phyloP scores from a whole-genome alignment of 2,329 filamentous ascomycete genomes.

The Penicillium polonicum region DNA sequence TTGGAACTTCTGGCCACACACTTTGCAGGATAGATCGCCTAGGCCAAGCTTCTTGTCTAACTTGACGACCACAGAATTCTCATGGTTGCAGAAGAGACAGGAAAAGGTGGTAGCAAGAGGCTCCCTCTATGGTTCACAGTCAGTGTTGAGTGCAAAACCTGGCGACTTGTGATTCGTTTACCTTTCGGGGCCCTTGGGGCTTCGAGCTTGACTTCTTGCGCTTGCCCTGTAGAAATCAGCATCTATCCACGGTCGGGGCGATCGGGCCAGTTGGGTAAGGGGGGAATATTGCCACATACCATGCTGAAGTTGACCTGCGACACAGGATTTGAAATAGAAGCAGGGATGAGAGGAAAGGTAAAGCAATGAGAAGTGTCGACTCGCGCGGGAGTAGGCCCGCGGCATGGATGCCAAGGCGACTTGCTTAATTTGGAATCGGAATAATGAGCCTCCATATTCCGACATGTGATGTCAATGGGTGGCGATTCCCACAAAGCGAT shows the following conservation, averaged over 20 bases:
- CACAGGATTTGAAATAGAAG: neutral
- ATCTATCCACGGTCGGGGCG: neutral
- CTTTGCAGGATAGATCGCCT: conserved; percentile 82
- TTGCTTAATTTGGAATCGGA: conserved; percentile 12
- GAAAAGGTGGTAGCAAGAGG: conserved; percentile 73
- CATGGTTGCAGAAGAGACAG: conserved; percentile 98
- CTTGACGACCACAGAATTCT: conserved; percentile 86
- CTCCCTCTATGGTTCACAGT: conserved; percentile 37
- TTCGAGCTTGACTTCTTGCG: conserved; percentile 83
- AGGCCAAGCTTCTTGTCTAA: conserved; percentile 90
- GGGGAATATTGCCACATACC: conserved; percentile 5
- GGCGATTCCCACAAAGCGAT: neutral
- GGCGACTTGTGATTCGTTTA: conserved; percentile 38
- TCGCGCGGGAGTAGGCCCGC: conserved; percentile 11
- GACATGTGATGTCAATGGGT: conserved; percentile 7
- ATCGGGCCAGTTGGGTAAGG: neutral
- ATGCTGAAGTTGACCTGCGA: conserved; percentile 8
- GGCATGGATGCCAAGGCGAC: conserved; percentile 4
- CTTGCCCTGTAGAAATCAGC: conserved; percentile 66
- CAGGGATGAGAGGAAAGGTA: conserved; percentile 1
- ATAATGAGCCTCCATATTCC: conserved; percentile 13
- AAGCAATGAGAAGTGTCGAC: conserved; percentile 16
- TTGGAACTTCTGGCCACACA: conserved; percentile 92
- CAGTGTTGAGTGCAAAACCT: conserved; percentile 17
- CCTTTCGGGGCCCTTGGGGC: conserved; percentile 79